A percentile compares a stretch with the other conserved stretches of the same genome.
Evolutionary conservation across 192 early-diverging fungal species (phyloP).

Genomic region (Coemansia sp.): DNA sequence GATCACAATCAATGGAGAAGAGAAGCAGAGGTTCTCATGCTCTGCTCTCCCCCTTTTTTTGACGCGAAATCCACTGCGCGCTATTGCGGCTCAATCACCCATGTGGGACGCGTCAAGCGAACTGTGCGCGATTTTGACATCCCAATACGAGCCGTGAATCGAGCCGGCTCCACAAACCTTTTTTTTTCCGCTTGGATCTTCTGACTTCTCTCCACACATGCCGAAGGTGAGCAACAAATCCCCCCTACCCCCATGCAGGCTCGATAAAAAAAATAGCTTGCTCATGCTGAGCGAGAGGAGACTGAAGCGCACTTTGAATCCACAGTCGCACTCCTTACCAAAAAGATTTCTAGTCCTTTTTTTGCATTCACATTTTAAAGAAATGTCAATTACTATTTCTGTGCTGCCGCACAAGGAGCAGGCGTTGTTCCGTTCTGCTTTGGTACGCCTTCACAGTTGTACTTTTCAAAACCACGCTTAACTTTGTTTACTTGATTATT

Average conservation of each 20-base stretch:
- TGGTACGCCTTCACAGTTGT: constrained; percentile 30
- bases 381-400: constrained; percentile 45
- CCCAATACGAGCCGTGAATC: not conserved
- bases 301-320: too few species aligned
- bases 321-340: too few species aligned
- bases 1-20: not conserved
- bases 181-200: not conserved
- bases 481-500: not conserved
- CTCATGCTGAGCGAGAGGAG: too few species aligned
- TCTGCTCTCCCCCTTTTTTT: not conserved
- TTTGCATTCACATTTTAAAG: constrained; percentile 2
- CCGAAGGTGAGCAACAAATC: not conserved
- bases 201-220: too few species aligned
- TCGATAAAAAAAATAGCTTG: too few species aligned
- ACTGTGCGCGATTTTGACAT: too few species aligned
- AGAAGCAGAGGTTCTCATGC: not conserved
- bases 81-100: not conserved
- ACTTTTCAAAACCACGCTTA: not conserved
- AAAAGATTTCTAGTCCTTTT: not conserved
- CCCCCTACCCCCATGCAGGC: too few species aligned
- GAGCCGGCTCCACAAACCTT: not conserved
- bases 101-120: not conserved
- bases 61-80: not conserved
- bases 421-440: constrained; percentile 43
- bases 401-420: constrained; percentile 55